phyloP scores from a whole-genome alignment of 1,139 yeast genomes.

The Lodderomyces parapsilosis region DNA sequence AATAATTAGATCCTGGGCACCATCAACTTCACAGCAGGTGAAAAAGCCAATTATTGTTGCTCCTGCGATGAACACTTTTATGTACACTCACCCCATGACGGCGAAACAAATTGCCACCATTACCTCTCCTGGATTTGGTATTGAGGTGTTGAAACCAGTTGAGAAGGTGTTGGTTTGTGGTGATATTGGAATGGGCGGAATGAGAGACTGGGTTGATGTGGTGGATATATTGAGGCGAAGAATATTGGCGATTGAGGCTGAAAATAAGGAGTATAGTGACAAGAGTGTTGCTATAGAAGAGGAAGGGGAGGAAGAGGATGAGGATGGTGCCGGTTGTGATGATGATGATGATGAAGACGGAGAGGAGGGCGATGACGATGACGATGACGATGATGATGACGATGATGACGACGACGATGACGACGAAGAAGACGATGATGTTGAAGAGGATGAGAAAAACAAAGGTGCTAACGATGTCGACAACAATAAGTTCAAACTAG shows the following conservation, averaged over 20 bases:
- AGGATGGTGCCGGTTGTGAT: conserved; percentile 20
- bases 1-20: conserved; percentile 90
- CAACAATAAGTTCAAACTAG: conserved; percentile 16
- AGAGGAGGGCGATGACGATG: conserved; percentile 27
- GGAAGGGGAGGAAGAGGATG: conserved; percentile 35
- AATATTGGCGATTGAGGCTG: conserved; percentile 36
- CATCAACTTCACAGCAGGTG: conserved; percentile 29
- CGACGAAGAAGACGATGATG: conserved; percentile 15
- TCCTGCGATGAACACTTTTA: conserved; percentile 96
- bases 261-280: conserved; percentile 34
- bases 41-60: conserved; percentile 83
- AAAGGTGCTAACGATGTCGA: conserved; percentile 28
- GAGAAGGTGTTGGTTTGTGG: conserved; percentile 94
- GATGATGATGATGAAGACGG: conserved; percentile 22
- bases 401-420: conserved; percentile 23
- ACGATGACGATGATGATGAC: conserved; percentile 31
- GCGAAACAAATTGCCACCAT: conserved; percentile 72
- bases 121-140: conserved; percentile 44
- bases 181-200: conserved; percentile 97
- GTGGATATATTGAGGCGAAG: conserved; percentile 73
- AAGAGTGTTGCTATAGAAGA: conserved; percentile 40
- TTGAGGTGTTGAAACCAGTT: conserved; percentile 84
- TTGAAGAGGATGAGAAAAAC: conserved; percentile 14
- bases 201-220: conserved; percentile 95
- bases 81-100: conserved; percentile 94